A percentile compares a stretch with the other conserved stretches of the same genome.
These are phyloP conservation scores for Diplodia corticola DNA, from an alignment of 2,329 filamentous ascomycete genomes.

Conservation along the genomic window DNA sequence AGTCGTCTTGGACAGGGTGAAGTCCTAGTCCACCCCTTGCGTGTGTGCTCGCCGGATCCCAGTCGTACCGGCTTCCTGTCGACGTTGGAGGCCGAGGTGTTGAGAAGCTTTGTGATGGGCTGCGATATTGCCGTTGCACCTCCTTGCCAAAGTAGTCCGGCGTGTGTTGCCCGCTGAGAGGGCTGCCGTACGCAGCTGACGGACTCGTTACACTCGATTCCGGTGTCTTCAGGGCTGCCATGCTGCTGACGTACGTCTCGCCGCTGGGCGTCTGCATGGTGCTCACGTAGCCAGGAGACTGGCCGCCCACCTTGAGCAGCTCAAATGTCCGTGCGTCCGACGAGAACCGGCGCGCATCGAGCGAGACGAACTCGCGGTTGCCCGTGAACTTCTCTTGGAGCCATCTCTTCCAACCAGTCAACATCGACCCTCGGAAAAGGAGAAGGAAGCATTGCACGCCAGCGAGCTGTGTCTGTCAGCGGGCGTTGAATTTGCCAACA, in stretches of 20 bases:
- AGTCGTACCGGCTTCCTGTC: slow-evolving; percentile 27
- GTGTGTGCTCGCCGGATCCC: slow-evolving; percentile 39
- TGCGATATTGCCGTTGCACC: slow-evolving; percentile 40
- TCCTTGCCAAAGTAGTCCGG: slow-evolving; percentile 41
- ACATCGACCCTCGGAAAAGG: slow-evolving; percentile 80
- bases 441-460: slow-evolving; percentile 84
- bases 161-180: slow-evolving; percentile 25
- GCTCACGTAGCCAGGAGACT: slow-evolving; percentile 9
- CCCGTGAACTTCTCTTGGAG: slow-evolving; percentile 50
- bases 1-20: slow-evolving; percentile 18
- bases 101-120: slow-evolving; percentile 44
- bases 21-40: slow-evolving; percentile 38
- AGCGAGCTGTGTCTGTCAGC: slow-evolving; percentile 52
- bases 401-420: slow-evolving; percentile 77
- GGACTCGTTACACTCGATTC: slow-evolving; percentile 28
- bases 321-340: slow-evolving; percentile 38
- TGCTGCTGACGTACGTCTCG: slow-evolving; percentile 12
- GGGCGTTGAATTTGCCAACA: neutral
- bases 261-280: slow-evolving; percentile 29
- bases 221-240: slow-evolving; percentile 29
- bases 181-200: slow-evolving; percentile 6
- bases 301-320: slow-evolving; percentile 34
- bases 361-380: slow-evolving; percentile 83
- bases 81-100: slow-evolving; percentile 41
- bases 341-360: slow-evolving; percentile 63